Evolutionary conservation across 2,329 filamentous ascomycete genomes (phyloP).

Genomic region (Ophiostoma sp.): DNA sequence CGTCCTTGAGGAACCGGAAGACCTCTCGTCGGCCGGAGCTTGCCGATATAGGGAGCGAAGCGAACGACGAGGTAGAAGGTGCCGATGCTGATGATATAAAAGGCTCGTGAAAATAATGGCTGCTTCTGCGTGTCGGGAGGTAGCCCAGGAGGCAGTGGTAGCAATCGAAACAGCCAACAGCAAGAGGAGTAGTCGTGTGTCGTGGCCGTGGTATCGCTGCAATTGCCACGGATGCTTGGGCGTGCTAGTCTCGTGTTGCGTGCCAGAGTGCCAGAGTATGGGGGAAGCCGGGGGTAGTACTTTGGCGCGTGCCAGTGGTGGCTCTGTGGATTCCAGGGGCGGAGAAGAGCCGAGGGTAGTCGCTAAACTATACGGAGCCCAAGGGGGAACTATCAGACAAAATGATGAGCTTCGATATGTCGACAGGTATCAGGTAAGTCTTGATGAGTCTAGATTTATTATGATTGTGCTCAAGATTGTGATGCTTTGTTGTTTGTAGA

Average conservation of each 20-base stretch:
- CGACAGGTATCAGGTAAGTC: too few species aligned
- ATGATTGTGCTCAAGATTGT: background rate
- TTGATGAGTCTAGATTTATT: background rate
- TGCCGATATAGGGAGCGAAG: background rate
- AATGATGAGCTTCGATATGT: background rate
- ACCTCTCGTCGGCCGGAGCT: constrained; percentile 3
- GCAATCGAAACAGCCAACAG: too few species aligned
- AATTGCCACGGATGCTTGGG: background rate
- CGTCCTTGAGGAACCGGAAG: constrained; percentile 3
- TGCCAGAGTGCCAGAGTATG: constrained; percentile 7
- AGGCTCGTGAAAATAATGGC: background rate
- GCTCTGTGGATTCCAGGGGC: constrained; percentile 10
- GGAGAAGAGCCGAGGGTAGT: constrained; percentile 11
- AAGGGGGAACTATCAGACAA: background rate
- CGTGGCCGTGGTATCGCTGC: constrained; percentile 4
- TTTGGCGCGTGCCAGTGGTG: constrained; percentile 4
- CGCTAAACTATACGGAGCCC: background rate
- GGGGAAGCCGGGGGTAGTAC: background rate
- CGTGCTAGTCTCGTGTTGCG: background rate
- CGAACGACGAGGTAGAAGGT: background rate
- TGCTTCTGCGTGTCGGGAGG: too few species aligned
- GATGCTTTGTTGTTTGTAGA: background rate
- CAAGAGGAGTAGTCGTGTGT: constrained; percentile 2
- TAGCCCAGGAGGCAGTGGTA: too few species aligned
- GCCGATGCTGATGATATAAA: background rate